phyloP scores from a whole-genome alignment of 2,329 filamentous ascomycete genomes.

The Thermomyces lanuginosus region DNA sequence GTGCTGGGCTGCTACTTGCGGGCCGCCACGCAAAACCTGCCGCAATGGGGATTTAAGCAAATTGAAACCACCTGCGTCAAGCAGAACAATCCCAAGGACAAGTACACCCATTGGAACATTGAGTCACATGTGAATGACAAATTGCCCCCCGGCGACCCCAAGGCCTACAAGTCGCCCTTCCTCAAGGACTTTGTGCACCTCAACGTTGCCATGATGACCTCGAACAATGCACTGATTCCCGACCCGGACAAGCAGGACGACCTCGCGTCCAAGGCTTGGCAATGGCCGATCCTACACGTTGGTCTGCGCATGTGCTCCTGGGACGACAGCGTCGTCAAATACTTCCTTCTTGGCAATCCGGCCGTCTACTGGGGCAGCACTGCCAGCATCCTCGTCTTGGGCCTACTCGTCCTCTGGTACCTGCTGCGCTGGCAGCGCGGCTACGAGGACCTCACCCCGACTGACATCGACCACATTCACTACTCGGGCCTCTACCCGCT shows the following conservation, averaged over 20 bases:
- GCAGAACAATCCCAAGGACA: slow-evolving; percentile 77
- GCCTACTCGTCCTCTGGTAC: slow-evolving; percentile 63
- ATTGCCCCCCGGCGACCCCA: slow-evolving; percentile 75
- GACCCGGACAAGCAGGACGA: slow-evolving; percentile 99
- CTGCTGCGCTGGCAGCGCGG: slow-evolving; percentile 90
- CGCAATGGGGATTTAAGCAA: slow-evolving; percentile 99
- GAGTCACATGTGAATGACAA: slow-evolving; percentile 90
- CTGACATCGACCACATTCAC: slow-evolving; percentile 84
- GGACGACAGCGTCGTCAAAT: slow-evolving; percentile 91
- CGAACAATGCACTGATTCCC: slow-evolving; percentile 93
- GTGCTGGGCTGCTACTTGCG: slow-evolving; percentile 81
- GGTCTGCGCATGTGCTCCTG: slow-evolving; percentile 97
- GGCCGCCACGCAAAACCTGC: slow-evolving; percentile 87
- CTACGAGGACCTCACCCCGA: slow-evolving; percentile 61
- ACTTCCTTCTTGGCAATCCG: slow-evolving; percentile 95
- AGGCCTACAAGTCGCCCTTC: slow-evolving; percentile 91
- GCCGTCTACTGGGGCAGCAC: slow-evolving; percentile 93
- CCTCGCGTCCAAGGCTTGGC: slow-evolving; percentile 90
- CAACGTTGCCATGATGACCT: slow-evolving; percentile 99
- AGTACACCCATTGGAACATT: slow-evolving; percentile 98
- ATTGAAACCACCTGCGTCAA: slow-evolving; percentile 94
- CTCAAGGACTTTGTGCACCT: slow-evolving; percentile 93
- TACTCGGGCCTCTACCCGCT: slow-evolving; percentile 84
- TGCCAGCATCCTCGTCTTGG: slow-evolving; percentile 56
- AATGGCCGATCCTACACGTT: slow-evolving; percentile 92